Base-by-base conservation (phyloP, 148 eudicot genomes). In the Bassia scoparia region DNA sequence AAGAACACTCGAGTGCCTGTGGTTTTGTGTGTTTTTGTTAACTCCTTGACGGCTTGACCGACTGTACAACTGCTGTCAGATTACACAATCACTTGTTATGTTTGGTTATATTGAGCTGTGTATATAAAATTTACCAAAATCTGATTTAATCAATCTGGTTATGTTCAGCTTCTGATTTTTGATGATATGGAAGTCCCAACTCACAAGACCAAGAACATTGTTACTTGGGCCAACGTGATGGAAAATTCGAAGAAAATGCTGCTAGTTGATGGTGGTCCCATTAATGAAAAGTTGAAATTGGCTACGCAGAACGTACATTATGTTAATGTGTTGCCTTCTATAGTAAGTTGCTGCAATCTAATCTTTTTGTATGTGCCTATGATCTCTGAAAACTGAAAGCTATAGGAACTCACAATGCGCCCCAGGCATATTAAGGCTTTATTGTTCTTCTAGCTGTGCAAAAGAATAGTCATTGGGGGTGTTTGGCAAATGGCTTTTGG, bases 161-260 rank as follows among this genome's bases (percentile, higher is more conserved):
- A 30, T 69, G n/a, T 79, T 46, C 91, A 95, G 99, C 93, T 95
- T 71, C 53, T 86, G 78, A 80, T 95, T 54, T 88, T 91, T 76
- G 92, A 95, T 46, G 87, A 88, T 88, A 83, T 95, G 74, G 90
- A 86, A 76, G 84, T 91, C 72, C 88, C 96, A 38, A 69, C 86
- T 13, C 99, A 95, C 84, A 95, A 95, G 89, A 95, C 99, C 67
- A 95, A 91, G 85, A 88, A 89, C 74, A 81, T 95, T 60, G 97
- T 91, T 79, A 84, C 83, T 82, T 91, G 86, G 89, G 85, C 62
- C 17, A 79, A 80, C 52, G 89, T 89, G 73, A 82, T 89, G 91
- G 95, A 90, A 66, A 66, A 81, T 13, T 61, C 85, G 2, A 94
- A 91, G 89, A 94, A 94, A 78, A 66, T 94, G 79, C 81, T 94